Base-by-base conservation (phyloP, 345 rosid genomes). In the Lumnitzera littorea region DNA sequence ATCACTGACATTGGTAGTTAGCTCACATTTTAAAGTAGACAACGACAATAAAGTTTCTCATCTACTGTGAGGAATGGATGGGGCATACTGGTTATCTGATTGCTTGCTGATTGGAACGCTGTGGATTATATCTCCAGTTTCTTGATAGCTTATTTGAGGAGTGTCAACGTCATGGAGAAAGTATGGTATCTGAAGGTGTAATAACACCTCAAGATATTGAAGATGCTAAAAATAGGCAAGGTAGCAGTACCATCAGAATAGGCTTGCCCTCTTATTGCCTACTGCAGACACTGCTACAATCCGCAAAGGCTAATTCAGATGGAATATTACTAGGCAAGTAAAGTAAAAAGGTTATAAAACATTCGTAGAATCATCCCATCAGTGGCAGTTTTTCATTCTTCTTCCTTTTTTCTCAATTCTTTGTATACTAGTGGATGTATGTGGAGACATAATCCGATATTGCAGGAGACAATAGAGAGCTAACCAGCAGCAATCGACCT, bases 201-300 rank as follows among this genome's bases (percentile, higher is more conserved):
- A 83, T 91, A 69, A 88, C 84, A 3, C 66, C 65, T 27, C 71
- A 73, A 66, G 99, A 94, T 75, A 83, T 86, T 0, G 89, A 83
- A 66, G 89, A 88, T 49, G 95, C 96, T 27, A 86, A 76, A 66
- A 75, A 83, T 46, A 70, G 65, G 12, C 83, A 72, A 62, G 89
- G 92, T 55, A 76, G 88, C 52, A 74, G 60, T 50, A 92, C 88
- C 63, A 69, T 94, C 51, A 83, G 84, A 74, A 63, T 76, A 36
- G 97, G 99, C 46, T 77, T 94, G 64, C 99, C 95, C 13, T 64
- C 84, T 49, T 79, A 76, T 53, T 76, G 74, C 72, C 75, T 88
- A 62, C 91, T 88, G 29, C 84, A 82, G 67, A 64, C 73, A 48
- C 80, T 94, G 41, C 46, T 90, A 63, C 82, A 78, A 41, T 94